phyloP scores from a whole-genome alignment of 2,329 filamentous ascomycete genomes.

The Dichotomopilus funicola region DNA sequence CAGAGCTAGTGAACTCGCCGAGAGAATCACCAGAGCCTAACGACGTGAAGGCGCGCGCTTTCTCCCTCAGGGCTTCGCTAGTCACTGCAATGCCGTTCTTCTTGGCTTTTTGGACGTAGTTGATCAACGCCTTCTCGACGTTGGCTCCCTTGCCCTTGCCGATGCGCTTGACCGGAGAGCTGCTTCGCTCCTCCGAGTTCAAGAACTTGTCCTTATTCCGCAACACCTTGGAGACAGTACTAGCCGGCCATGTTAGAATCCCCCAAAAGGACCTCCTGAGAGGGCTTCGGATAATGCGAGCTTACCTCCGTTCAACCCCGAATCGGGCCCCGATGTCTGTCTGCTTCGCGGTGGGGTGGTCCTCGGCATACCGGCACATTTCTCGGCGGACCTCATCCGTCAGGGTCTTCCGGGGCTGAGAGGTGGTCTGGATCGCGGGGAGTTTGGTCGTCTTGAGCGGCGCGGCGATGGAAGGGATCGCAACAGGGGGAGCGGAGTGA shows the following conservation, averaged over 20 bases:
- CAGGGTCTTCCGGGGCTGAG: conserved; percentile 76
- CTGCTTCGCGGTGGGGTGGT: conserved; percentile 86
- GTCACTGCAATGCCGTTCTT: conserved; percentile 66
- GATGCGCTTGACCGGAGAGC: conserved; percentile 69
- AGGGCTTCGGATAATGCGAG: background rate
- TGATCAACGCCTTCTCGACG: conserved; percentile 82
- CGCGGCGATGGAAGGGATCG: conserved; percentile 52
- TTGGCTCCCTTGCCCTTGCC: conserved; percentile 79
- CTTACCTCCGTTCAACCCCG: conserved; percentile 93
- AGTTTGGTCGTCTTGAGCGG: conserved; percentile 44
- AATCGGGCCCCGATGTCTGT: conserved; percentile 94
- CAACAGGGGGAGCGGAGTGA: conserved; percentile 47
- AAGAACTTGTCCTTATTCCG: conserved; percentile 93
- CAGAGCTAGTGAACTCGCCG: conserved; percentile 62
- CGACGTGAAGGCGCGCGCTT: conserved; percentile 71
- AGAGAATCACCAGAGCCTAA: conserved; percentile 65
- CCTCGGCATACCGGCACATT: conserved; percentile 92
- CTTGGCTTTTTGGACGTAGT: conserved; percentile 79
- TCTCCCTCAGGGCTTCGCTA: conserved; percentile 77
- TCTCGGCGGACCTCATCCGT: conserved; percentile 83
- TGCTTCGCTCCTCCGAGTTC: conserved; percentile 69
- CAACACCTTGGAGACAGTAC: conserved; percentile 97
- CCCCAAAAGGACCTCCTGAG: background rate
- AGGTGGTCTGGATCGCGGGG: conserved; percentile 43
- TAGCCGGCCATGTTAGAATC: conserved; percentile 38